Conservation (phyloP, 441 rosid genomes). For the Euphorbia celastroides region DNA sequence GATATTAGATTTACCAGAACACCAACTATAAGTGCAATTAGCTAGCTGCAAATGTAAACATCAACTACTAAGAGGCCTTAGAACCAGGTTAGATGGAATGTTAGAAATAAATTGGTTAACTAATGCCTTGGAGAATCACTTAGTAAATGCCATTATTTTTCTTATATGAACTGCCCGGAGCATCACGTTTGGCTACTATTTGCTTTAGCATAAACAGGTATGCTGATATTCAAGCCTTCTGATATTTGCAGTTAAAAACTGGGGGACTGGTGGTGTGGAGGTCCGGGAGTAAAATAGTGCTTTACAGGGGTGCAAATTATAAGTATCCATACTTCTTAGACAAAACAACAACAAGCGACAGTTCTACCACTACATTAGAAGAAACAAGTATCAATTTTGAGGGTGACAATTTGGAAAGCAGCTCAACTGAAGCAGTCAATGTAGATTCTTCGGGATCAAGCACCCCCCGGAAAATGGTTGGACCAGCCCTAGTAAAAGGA, state of each 20-base stretch:
- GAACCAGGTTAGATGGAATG: neutral
- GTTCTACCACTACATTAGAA: constrained; percentile 27
- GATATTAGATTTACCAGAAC: neutral
- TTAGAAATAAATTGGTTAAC: neutral
- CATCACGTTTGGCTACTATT: neutral
- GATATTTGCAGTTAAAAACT: constrained; percentile 64
- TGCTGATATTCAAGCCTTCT: neutral
- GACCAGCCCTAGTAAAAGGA: constrained; percentile 45
- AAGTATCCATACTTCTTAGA: constrained; percentile 79
- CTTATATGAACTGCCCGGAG: neutral
- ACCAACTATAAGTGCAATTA: neutral
- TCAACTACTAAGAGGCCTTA: neutral
- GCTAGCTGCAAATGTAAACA: neutral
- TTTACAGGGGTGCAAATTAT: constrained; percentile 82
- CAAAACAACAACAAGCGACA: constrained; percentile 20
- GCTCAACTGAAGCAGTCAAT: constrained; percentile 18
- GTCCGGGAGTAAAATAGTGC: constrained; percentile 73
- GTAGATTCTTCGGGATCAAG: constrained; percentile 25
- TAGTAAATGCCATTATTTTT: neutral
- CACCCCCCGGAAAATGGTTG: constrained; percentile 22
- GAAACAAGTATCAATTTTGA: constrained; percentile 18
- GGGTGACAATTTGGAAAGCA: constrained; percentile 26
- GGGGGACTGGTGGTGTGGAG: constrained; percentile 98
- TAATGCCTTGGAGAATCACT: neutral
- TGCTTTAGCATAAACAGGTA: neutral